A percentile compares a stretch with the other conserved stretches of the same genome.
phyloP scores from a whole-genome alignment of 345 rosid species.

The Turritis glabra region DNA sequence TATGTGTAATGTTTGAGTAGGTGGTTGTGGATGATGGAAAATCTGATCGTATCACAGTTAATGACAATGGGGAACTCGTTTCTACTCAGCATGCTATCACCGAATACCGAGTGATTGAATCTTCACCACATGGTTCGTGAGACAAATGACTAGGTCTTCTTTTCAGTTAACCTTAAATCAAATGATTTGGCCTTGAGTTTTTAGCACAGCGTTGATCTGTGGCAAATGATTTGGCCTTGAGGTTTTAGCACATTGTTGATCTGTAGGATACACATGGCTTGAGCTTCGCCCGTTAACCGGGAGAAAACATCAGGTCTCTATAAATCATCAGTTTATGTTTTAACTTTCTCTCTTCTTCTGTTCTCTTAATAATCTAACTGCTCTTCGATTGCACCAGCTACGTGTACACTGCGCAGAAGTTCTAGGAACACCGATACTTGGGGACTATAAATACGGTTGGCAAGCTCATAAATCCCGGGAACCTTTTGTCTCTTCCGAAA shows the following conservation, averaged over 20 bases:
- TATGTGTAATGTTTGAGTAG: slow-evolving; percentile 40
- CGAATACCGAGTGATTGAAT: slow-evolving; percentile 67
- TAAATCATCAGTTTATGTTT: neutral
- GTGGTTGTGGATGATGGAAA: slow-evolving; percentile 85
- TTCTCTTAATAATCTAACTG: neutral
- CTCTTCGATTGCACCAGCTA: slow-evolving; percentile 51
- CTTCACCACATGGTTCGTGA: slow-evolving; percentile 66
- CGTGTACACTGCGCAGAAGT: slow-evolving; percentile 97
- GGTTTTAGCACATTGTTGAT: neutral
- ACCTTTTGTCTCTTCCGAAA: slow-evolving; percentile 20
- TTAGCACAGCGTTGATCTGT: slow-evolving; percentile 29
- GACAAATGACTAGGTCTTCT: neutral
- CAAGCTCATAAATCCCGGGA: slow-evolving; percentile 61
- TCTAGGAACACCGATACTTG: slow-evolving; percentile 89
- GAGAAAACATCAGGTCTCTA: slow-evolving; percentile 88
- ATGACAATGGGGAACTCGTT: slow-evolving; percentile 44
- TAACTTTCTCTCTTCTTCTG: slow-evolving; percentile 4
- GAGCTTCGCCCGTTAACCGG: slow-evolving; percentile 90
- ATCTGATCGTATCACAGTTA: slow-evolving; percentile 81
- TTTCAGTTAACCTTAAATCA: neutral
- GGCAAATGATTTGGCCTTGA: slow-evolving; percentile 35
- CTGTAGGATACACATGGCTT: slow-evolving; percentile 88
- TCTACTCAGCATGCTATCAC: slow-evolving; percentile 84
- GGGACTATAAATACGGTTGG: slow-evolving; percentile 93
- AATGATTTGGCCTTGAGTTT: neutral